These are phyloP conservation scores for Radiomyces spectabilis DNA, from an alignment of 192 early-diverging fungal species.

Conservation along the genomic window DNA sequence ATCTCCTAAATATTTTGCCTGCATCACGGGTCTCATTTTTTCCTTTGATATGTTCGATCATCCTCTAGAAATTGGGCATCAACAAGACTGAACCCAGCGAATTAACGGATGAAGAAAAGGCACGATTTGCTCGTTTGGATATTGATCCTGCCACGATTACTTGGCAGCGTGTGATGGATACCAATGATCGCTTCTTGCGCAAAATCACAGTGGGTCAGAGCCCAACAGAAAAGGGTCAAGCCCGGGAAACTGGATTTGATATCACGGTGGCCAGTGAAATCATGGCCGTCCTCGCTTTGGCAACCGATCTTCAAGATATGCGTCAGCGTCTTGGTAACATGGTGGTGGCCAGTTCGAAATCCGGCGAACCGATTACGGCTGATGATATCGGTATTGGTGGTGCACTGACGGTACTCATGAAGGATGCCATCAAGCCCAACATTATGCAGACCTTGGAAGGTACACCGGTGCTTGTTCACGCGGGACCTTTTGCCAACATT, in stretches of 20 bases:
- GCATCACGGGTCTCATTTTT: not conserved
- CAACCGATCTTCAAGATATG: slow-evolving; percentile 89
- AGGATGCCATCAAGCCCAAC: slow-evolving; percentile 97
- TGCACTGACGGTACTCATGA: slow-evolving; percentile 95
- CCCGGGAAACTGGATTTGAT: slow-evolving; percentile 91
- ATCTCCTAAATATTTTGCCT: slow-evolving; percentile 1
- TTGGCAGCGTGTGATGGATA: slow-evolving; percentile 95
- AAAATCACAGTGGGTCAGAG: slow-evolving; percentile 86
- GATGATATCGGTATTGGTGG: slow-evolving; percentile 96
- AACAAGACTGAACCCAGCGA: slow-evolving; percentile 68
- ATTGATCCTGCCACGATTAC: slow-evolving; percentile 93
- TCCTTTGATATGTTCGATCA: slow-evolving; percentile 5
- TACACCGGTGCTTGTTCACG: slow-evolving; percentile 97
- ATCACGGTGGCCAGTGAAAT: slow-evolving; percentile 97
- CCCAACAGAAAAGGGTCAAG: slow-evolving; percentile 78
- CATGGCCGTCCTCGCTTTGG: slow-evolving; percentile 95
- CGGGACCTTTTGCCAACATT: slow-evolving; percentile 99
- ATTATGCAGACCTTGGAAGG: slow-evolving; percentile 99
- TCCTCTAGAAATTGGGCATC: slow-evolving; percentile 79
- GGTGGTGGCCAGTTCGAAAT: slow-evolving; percentile 84
- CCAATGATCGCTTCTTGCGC: slow-evolving; percentile 94
- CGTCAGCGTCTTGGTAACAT: slow-evolving; percentile 86
- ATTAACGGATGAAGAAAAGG: slow-evolving; percentile 72
- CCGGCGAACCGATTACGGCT: slow-evolving; percentile 80
- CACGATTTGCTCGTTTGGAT: slow-evolving; percentile 81